phyloP scores from a whole-genome alignment of 1,284 basidiomycete species.

The Moesziomyces antarcticus region DNA sequence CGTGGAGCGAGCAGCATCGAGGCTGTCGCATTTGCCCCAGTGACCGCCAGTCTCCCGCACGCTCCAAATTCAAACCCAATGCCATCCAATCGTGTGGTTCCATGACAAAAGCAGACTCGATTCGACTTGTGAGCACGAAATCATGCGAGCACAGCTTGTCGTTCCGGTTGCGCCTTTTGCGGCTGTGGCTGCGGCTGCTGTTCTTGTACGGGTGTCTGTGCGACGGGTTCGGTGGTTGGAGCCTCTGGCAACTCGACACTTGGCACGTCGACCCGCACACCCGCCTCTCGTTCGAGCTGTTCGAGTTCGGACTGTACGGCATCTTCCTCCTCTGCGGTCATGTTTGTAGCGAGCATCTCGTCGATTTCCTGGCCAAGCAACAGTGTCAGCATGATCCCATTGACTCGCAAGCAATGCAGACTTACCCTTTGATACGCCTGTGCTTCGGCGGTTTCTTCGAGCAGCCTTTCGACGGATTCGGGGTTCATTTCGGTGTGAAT shows the following conservation, averaged over 20 bases:
- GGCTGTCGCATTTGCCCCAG: conserved; percentile 6
- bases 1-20: conserved; percentile 28
- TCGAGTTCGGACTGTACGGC: conserved; percentile 81
- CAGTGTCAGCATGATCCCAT: not conserved
- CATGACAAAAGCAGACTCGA: not conserved
- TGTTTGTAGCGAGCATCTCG: conserved; percentile 82
- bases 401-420: not conserved
- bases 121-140: not conserved
- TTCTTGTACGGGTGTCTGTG: conserved; percentile 6
- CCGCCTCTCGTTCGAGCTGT: conserved; percentile 48
- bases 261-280: conserved; percentile 11
- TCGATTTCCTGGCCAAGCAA: conserved; percentile 79
- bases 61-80: not conserved
- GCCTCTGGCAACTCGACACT: conserved; percentile 29
- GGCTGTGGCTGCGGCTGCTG: conserved; percentile 15
- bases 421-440: conserved; percentile 86
- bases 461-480: conserved; percentile 89
- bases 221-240: conserved; percentile 39
- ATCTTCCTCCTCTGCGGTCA: conserved; percentile 91
- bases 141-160: conserved; percentile 32
- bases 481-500: conserved; percentile 92
- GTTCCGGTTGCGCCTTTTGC: conserved; percentile 19
- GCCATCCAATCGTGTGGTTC: not conserved
- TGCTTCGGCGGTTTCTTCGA: conserved; percentile 92
- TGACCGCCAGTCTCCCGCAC: not conserved